Percentiles rank a stretch among this genome's conserved stretches.
These are phyloP conservation scores for Crotalaria pallida DNA, from an alignment of 306 rosid species.

Conservation along the genomic window DNA sequence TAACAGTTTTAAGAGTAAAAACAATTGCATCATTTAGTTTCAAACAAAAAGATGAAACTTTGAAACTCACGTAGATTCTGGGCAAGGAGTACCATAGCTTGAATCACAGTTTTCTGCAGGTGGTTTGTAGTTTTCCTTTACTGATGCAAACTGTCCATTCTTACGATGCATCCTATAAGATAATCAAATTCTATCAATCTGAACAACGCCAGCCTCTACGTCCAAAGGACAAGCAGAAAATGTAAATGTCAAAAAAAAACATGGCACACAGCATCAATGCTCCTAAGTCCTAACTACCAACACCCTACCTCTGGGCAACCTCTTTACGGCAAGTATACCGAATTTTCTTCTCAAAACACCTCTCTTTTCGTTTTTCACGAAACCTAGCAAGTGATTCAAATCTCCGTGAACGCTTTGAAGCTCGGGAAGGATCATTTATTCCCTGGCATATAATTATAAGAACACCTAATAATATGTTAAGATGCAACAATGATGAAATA, in stretches of 20 bases:
- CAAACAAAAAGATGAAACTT: constrained; percentile 18
- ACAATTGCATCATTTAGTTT: not conserved
- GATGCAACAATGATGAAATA: not conserved
- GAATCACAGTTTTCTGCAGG: constrained; percentile 53
- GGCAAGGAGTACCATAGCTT: constrained; percentile 43
- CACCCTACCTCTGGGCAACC: constrained; percentile 67
- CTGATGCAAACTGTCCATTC: constrained; percentile 73
- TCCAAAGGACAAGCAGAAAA: not conserved
- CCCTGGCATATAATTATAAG: constrained; percentile 32
- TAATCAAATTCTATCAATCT: constrained; percentile 24
- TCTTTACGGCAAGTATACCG: constrained; percentile 68
- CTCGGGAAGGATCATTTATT: constrained; percentile 37
- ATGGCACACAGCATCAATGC: not conserved
- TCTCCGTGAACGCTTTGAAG: constrained; percentile 62
- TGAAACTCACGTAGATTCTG: constrained; percentile 57
- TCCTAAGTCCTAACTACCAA: not conserved
- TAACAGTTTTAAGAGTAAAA: not conserved
- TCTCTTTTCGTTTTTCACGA: constrained; percentile 74
- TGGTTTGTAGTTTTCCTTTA: constrained; percentile 46
- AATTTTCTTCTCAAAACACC: constrained; percentile 77
- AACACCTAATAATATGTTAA: not conserved
- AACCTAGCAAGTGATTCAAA: constrained; percentile 75
- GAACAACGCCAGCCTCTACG: not conserved
- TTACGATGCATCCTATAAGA: constrained; percentile 68
- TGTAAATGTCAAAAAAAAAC: not conserved